Evolutionary conservation across 495 filamentous ascomycete genomes (phyloP).

Genomic region (Penicillium goetzii): DNA sequence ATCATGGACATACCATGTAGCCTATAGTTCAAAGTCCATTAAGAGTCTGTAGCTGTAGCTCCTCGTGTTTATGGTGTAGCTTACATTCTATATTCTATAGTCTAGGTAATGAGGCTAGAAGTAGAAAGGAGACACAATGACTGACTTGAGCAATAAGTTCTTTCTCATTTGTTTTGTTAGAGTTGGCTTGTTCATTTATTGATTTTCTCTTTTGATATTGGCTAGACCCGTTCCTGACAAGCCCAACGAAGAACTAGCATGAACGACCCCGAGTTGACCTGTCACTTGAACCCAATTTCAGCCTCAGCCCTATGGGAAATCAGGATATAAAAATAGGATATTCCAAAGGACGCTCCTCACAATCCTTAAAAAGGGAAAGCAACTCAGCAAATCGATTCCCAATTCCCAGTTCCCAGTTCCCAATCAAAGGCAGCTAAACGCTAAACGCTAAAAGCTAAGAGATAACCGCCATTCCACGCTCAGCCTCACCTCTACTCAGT

Average conservation of each 20-base stretch:
- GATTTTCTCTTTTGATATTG: neutral
- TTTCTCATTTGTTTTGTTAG: neutral
- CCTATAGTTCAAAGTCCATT: neutral
- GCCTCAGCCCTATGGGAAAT: slow-evolving; percentile 25
- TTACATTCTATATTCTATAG: neutral
- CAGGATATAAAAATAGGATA: slow-evolving; percentile 1
- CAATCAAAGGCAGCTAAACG: neutral
- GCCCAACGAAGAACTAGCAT: slow-evolving; percentile 2
- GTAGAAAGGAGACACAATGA: neutral
- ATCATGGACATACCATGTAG: neutral
- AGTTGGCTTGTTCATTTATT: neutral
- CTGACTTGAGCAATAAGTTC: neutral
- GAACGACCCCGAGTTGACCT: slow-evolving; percentile 3
- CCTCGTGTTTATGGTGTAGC: neutral
- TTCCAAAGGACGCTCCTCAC: neutral
- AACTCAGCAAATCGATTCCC: neutral
- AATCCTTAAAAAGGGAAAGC: neutral
- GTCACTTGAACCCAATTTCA: slow-evolving; percentile 9
- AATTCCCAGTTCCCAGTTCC: neutral
- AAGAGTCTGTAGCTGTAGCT: neutral
- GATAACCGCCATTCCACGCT: neutral
- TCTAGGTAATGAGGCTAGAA: neutral
- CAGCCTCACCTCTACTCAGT: slow-evolving; percentile 4
- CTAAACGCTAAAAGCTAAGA: neutral
- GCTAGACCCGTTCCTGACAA: slow-evolving; percentile 1